Evolutionary conservation across 2,329 filamentous ascomycete species (phyloP).

Genomic region (Beauveria asiatica): DNA sequence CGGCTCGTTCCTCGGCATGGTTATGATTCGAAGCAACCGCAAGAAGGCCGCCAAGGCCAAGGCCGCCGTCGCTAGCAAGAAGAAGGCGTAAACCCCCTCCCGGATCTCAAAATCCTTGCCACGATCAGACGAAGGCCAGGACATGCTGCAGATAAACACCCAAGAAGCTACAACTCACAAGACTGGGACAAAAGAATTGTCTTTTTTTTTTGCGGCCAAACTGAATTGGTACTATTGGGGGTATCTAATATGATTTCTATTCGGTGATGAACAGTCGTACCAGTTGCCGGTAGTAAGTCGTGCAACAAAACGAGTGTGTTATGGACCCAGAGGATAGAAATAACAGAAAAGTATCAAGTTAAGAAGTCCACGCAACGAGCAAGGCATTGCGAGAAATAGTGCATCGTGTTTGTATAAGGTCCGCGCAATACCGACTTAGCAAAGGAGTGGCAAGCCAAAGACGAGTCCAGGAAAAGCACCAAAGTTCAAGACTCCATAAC

Average conservation of each 20-base stretch:
- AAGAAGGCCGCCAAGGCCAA: slow-evolving; percentile 96
- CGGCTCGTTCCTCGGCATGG: slow-evolving; percentile 87
- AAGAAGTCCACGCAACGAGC: background rate
- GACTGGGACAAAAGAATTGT: background rate
- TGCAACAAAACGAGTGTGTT: background rate
- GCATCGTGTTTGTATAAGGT: background rate
- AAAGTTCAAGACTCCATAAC: slow-evolving; percentile 2
- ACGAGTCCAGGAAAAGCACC: slow-evolving; percentile 15
- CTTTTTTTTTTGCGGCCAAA: background rate
- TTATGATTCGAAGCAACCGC: slow-evolving; percentile 98
- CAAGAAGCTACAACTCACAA: background rate
- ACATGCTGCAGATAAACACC: slow-evolving; percentile 11
- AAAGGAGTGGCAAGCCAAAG: slow-evolving; percentile 13
- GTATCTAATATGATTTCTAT: slow-evolving; percentile 29
- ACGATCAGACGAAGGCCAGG: slow-evolving; percentile 9
- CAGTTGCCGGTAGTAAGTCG: background rate
- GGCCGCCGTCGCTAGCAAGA: slow-evolving; percentile 69
- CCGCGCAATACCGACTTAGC: slow-evolving; percentile 1
- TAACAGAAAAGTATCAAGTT: background rate
- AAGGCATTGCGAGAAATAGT: background rate
- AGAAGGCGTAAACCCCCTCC: slow-evolving; percentile 60
- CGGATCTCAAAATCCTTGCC: background rate
- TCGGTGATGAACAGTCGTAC: slow-evolving; percentile 15
- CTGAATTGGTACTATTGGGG: slow-evolving; percentile 14
- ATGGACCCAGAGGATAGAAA: slow-evolving; percentile 2